Evolutionary conservation across 495 filamentous ascomycete genomes (phyloP).

Genomic region (Aspergillus wentii): DNA sequence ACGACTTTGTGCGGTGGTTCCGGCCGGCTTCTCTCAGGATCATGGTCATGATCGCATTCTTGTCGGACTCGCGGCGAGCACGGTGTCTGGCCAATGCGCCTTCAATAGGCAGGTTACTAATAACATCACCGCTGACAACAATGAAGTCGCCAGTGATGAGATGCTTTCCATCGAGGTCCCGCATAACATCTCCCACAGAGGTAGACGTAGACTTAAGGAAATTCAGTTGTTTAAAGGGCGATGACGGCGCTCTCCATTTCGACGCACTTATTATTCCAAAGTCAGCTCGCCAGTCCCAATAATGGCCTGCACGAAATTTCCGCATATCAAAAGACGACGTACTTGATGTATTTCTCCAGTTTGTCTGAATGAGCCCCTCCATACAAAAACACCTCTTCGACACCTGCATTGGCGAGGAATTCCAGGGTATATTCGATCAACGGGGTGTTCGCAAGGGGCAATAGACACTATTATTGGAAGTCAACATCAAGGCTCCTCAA

Average conservation of each 20-base stretch:
- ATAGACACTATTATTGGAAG: constrained; percentile 83
- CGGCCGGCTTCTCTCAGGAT: constrained; percentile 75
- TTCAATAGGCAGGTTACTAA: constrained; percentile 84
- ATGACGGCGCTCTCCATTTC: constrained; percentile 64
- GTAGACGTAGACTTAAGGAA: constrained; percentile 83
- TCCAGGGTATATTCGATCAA: constrained; percentile 97
- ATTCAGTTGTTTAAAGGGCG: constrained; percentile 79
- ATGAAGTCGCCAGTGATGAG: constrained; percentile 89
- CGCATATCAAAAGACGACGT: constrained; percentile 13
- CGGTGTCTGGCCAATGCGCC: constrained; percentile 73
- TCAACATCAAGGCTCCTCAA: no score
- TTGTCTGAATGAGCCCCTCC: constrained; percentile 85
- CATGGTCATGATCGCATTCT: constrained; percentile 99
- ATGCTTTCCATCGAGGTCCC: constrained; percentile 82
- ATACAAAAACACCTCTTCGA: constrained; percentile 89
- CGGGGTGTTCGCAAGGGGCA: constrained; percentile 89
- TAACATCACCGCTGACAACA: constrained; percentile 88
- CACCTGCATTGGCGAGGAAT: constrained; percentile 89
- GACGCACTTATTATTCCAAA: constrained; percentile 42
- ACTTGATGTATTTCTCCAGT: constrained; percentile 80
- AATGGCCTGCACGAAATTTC: not conserved
- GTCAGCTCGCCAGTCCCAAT: constrained; percentile 4
- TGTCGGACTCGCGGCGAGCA: constrained; percentile 74
- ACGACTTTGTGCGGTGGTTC: constrained; percentile 67
- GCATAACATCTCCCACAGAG: constrained; percentile 92